Conservation (phyloP, 495 filamentous ascomycete species). For the Penicillium malachiteum region DNA sequence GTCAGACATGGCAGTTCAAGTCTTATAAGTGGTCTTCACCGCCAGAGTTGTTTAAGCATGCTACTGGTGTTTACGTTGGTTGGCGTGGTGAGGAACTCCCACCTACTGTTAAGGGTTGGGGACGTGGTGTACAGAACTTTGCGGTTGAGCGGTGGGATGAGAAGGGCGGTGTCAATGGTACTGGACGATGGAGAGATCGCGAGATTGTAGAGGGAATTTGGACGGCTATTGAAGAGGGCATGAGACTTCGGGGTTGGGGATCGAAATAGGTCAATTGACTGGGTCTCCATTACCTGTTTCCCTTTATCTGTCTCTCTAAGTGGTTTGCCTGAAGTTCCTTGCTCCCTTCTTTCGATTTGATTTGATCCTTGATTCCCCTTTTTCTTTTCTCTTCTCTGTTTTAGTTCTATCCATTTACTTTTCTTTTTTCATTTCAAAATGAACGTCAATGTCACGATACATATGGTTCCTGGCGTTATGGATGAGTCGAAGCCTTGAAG, state of each 20-base stretch:
- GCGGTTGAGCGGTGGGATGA: constrained; percentile 79
- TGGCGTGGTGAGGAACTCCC: constrained; percentile 86
- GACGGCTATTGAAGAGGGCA: constrained; percentile 83
- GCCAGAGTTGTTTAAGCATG: constrained; percentile 82
- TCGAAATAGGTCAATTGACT: constrained; percentile 26
- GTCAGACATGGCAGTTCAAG: constrained; percentile 98
- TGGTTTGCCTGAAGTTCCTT: background rate
- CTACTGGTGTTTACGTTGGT: constrained; percentile 83
- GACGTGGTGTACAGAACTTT: constrained; percentile 72
- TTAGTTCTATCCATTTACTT: constrained; percentile 6
- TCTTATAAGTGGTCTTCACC: constrained; percentile 94
- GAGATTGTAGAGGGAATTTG: constrained; percentile 94
- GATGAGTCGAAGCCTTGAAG: background rate
- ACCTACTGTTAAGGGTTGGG: constrained; percentile 74
- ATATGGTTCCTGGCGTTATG: constrained; percentile 2
- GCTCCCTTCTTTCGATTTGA: background rate
- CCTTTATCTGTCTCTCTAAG: constrained; percentile 2
- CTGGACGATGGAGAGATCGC: constrained; percentile 80
- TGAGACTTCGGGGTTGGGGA: constrained; percentile 83
- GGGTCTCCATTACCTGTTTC: constrained; percentile 1
- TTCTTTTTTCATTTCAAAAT: background rate
- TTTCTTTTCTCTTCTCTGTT: background rate
- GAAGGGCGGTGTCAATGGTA: constrained; percentile 48
- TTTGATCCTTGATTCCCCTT: constrained; percentile 6
- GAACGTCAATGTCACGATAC: background rate